phyloP scores from a whole-genome alignment of 208 protist species.

The Crithidia brevicula region DNA sequence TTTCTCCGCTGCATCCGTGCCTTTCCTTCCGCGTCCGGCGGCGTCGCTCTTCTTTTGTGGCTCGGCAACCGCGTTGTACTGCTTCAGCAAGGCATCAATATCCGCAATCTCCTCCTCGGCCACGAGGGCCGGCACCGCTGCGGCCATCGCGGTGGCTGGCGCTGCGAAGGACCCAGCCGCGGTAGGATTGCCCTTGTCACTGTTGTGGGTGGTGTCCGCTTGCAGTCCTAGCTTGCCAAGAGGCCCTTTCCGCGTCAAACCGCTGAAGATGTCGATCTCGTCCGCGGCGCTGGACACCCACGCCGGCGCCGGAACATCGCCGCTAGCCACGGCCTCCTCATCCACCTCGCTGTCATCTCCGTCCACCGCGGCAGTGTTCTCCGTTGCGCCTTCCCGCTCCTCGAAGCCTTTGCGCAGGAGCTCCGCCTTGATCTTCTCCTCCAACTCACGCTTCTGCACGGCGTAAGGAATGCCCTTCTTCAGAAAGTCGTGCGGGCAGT shows the following conservation, averaged over 20 bases:
- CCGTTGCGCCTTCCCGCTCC: conserved; percentile 15
- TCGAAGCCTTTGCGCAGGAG: conserved; percentile 26
- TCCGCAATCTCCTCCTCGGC: conserved; percentile 17
- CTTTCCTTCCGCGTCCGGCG: neutral
- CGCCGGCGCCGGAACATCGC: conserved; percentile 19
- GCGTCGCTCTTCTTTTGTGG: conserved; percentile 2
- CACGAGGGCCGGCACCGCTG: conserved; percentile 1
- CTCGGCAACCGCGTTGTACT: conserved; percentile 20
- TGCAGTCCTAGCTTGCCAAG: too few relatives aligned
- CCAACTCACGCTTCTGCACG: conserved; percentile 55
- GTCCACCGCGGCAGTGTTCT: neutral
- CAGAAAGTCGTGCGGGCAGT: conserved; percentile 79
- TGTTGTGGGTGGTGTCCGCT: too few relatives aligned
- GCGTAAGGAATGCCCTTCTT: conserved; percentile 60
- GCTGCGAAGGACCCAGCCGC: too few relatives aligned
- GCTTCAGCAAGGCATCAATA: conserved; percentile 27
- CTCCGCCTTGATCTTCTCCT: conserved; percentile 38
- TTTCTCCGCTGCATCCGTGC: neutral
- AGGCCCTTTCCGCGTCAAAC: neutral
- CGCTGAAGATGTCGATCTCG: conserved; percentile 53
- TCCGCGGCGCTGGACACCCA: conserved; percentile 32
- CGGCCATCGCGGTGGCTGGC: too few relatives aligned
- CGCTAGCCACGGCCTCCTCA: conserved; percentile 14
- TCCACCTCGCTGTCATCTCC: conserved; percentile 16
- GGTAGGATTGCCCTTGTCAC: too few relatives aligned